Conservation (phyloP, 495 filamentous ascomycete species). For the Lasiosphaeria miniovina region DNA sequence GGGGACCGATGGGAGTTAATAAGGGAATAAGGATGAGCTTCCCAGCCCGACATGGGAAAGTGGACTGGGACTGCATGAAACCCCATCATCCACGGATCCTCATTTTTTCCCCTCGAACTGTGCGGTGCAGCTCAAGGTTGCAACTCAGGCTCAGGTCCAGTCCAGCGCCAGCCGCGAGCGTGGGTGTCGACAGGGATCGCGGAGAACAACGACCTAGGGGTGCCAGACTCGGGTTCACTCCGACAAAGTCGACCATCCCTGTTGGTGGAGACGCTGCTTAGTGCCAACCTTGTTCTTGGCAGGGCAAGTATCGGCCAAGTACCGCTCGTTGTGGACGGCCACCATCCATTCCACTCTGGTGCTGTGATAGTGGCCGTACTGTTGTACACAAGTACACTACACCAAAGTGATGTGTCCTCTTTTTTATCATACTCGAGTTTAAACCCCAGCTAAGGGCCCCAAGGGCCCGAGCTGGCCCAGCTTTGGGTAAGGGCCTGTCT, state of each 20-base stretch:
- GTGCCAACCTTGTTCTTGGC: background rate
- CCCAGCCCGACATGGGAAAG: constrained; percentile 27
- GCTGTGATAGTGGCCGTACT: no score
- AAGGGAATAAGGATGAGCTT: constrained; percentile 13
- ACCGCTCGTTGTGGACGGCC: background rate
- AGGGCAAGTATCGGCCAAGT: background rate
- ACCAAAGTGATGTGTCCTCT: no score
- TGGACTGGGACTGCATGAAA: constrained; percentile 30
- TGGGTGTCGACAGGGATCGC: constrained; percentile 9
- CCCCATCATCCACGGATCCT: constrained; percentile 22
- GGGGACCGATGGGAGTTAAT: constrained; percentile 16
- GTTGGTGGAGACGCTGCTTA: background rate
- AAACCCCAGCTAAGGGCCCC: no score
- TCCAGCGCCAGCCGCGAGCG: constrained; percentile 5
- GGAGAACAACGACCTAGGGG: background rate
- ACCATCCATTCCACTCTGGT: background rate
- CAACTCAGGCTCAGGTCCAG: constrained; percentile 1
- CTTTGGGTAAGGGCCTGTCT: no score
- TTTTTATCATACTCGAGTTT: no score
- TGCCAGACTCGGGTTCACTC: background rate
- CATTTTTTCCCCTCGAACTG: constrained; percentile 4
- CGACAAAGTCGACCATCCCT: background rate
- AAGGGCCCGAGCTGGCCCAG: no score
- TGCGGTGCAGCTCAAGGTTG: constrained; percentile 5
- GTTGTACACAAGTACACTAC: no score